Conservation (phyloP, 192 early-diverging fungal species). For the Entrophospora sp. region DNA sequence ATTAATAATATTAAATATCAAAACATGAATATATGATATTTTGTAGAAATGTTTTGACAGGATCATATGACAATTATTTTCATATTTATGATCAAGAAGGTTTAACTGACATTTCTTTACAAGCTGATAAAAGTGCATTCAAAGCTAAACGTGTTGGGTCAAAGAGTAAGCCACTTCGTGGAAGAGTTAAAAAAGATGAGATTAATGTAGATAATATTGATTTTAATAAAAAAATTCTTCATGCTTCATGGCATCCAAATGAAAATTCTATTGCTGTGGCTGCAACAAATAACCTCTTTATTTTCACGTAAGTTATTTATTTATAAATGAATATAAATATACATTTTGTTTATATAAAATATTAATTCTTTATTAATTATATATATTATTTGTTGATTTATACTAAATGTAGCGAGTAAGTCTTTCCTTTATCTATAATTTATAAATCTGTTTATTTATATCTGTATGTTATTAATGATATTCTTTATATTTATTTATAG, state of each 20-base stretch:
- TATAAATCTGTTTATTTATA: background rate
- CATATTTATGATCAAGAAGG: slow-evolving; percentile 85
- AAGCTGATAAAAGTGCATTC: slow-evolving; percentile 98
- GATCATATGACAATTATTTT: slow-evolving; percentile 99
- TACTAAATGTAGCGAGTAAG: slow-evolving; percentile 17
- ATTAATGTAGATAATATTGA: slow-evolving; percentile 82
- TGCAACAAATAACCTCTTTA: slow-evolving; percentile 98
- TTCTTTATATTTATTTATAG: background rate
- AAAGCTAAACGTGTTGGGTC: slow-evolving; percentile 85
- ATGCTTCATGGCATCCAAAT: slow-evolving; percentile 97
- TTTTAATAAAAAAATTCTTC: slow-evolving; percentile 94
- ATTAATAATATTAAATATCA: background rate
- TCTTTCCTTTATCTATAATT: background rate
- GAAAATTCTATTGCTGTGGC: slow-evolving; percentile 97
- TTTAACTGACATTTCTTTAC: slow-evolving; percentile 75
- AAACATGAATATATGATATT: background rate
- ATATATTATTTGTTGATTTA: background rate
- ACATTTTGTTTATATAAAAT: background rate
- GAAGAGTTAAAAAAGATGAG: slow-evolving; percentile 57
- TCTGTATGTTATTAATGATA: background rate
- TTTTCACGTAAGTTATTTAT: slow-evolving; percentile 68
- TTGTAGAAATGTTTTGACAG: slow-evolving; percentile 76
- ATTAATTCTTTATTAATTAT: background rate
- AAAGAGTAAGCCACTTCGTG: slow-evolving; percentile 59
- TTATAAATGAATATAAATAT: background rate